Conservation (phyloP, 2,329 filamentous ascomycete genomes). For the Ophiobolus disseminans region DNA sequence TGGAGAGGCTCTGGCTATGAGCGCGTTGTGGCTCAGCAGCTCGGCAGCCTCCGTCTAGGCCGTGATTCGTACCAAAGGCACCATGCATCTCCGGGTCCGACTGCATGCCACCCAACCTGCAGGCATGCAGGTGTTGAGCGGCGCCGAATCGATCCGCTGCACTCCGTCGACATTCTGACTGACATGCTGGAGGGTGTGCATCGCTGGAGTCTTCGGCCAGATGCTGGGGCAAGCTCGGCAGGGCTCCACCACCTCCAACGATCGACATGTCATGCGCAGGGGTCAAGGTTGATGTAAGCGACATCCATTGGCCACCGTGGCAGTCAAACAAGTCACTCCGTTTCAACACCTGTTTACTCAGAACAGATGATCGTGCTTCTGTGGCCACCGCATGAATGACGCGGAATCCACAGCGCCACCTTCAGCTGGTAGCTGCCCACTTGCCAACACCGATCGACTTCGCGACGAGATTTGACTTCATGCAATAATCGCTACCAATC, state of each 20-base stretch:
- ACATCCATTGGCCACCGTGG: constrained; percentile 19
- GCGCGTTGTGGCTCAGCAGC: constrained; percentile 22
- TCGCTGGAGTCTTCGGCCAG: constrained; percentile 14
- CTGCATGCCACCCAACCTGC: constrained; percentile 12
- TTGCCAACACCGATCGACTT: constrained; percentile 5
- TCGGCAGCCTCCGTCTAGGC: constrained; percentile 13
- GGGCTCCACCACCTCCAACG: constrained; percentile 21
- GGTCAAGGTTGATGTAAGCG: constrained; percentile 7
- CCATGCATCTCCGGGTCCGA: neutral
- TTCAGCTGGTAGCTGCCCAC: constrained; percentile 10
- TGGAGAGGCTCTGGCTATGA: neutral
- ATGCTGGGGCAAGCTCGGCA: constrained; percentile 12
- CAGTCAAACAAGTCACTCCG: constrained; percentile 30
- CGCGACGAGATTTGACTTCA: constrained; percentile 6
- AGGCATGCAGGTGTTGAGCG: constrained; percentile 1
- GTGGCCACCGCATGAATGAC: constrained; percentile 27
- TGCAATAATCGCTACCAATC: constrained; percentile 23
- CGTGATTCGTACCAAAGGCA: constrained; percentile 7
- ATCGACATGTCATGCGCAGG: constrained; percentile 32
- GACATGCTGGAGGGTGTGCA: constrained; percentile 15
- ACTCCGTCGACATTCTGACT: constrained; percentile 13
- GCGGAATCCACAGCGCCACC: constrained; percentile 12
- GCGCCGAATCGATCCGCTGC: neutral
- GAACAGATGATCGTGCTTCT: constrained; percentile 24
- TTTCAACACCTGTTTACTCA: constrained; percentile 35